These are phyloP conservation scores for Didymosphaeria variabile DNA, from an alignment of 2,329 filamentous ascomycete species.

Conservation along the genomic window DNA sequence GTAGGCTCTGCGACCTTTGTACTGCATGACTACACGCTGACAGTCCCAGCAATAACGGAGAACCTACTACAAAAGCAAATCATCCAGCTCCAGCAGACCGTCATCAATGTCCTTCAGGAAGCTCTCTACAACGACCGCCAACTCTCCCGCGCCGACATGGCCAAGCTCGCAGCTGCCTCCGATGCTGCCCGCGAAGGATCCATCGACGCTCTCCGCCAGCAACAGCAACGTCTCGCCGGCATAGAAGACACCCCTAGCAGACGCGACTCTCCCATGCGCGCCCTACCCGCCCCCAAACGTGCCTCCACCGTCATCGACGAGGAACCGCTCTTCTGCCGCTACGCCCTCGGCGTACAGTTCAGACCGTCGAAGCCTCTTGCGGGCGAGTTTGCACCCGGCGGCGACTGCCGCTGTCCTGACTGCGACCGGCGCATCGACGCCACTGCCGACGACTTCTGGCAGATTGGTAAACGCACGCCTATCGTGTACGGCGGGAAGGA, in stretches of 20 bases:
- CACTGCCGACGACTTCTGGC: constrained; percentile 48
- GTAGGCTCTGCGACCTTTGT: constrained; percentile 32
- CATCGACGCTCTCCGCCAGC: constrained; percentile 48
- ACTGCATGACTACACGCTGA: constrained; percentile 10
- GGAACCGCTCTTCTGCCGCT: constrained; percentile 43
- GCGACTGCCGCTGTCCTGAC: constrained; percentile 40
- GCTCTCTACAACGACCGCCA: constrained; percentile 53
- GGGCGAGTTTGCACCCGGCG: constrained; percentile 43
- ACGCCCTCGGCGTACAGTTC: constrained; percentile 47
- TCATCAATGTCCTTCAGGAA: constrained; percentile 55
- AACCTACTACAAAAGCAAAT: constrained; percentile 55
- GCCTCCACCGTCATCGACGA: constrained; percentile 33
- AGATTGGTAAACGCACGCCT: constrained; percentile 47
- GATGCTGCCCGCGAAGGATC: constrained; percentile 53
- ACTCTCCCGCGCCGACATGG: constrained; percentile 50
- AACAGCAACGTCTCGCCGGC: constrained; percentile 43
- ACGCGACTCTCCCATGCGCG: constrained; percentile 17
- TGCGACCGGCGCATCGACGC: constrained; percentile 41
- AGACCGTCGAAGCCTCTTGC: constrained; percentile 40
- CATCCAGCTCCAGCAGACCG: constrained; percentile 54
- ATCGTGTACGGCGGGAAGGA: constrained; percentile 37
- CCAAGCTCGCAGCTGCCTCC: constrained; percentile 52
- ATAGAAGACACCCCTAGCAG: constrained; percentile 15
- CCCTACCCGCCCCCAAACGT: constrained; percentile 33
- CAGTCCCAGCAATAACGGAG: constrained; percentile 48